Base-by-base conservation (phyloP, 768 basidiomycete genomes). In the Tylopilus sp. region DNA sequence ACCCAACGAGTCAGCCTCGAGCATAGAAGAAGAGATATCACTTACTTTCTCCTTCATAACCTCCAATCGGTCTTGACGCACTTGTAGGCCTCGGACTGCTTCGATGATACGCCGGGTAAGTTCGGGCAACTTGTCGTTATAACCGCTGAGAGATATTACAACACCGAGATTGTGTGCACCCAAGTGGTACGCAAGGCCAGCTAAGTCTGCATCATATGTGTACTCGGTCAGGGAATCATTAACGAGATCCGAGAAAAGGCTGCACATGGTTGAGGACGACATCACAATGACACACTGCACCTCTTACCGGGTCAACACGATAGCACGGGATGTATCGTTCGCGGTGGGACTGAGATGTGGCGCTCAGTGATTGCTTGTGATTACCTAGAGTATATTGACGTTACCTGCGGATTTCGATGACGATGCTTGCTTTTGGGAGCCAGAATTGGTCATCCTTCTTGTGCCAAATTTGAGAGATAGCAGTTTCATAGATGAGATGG, bases 391-490 rank as follows among this genome's bases (percentile, higher is more conserved):
- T 25, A 23, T 38, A 39, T 33, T 28, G 35, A 33, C 35, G 71
- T 20, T 64, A 88, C 90, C 82, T 90, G 59, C 86, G 79, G 40
- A 95, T 73, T 57, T 89, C 82, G 48, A 98, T 76, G 50, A 86
- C 71, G 20, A 87, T 78, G 55, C 82, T 79, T 2, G 93, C 92
- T 63, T 90, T 91, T 0, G 97, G 97, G 10, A 95, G 82, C 88
- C 92, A 95, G 74, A 97, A 99, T 53, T 77, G 80, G 68, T 99
- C 95, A 66, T 99, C 97, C 65, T 94, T 94, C 75, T 99, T 99
- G 71, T 94, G 82, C 95, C 95, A 99, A 3, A 98, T 71, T 12
- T 84, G 78, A 4, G 86, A 87, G 23, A 86, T 60, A 0, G 80
- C 71, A 0, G 83, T 88, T 67, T 94, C 80, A 28, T 81, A 74